These are phyloP conservation scores for Conticribra weissflogii DNA, from an alignment of 108 stramenopile species.

Conservation along the genomic window DNA sequence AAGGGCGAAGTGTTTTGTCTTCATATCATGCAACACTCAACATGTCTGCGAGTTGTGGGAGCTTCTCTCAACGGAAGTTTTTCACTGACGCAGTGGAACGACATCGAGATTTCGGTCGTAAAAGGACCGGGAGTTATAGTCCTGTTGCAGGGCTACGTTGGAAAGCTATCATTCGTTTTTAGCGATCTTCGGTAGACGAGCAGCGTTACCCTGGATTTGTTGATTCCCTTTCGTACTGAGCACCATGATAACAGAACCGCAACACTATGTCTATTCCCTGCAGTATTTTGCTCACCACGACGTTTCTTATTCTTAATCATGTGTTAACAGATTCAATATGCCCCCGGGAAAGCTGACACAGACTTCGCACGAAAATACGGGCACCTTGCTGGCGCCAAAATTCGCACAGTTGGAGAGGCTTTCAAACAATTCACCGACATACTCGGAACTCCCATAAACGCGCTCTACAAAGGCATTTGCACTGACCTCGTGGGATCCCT, in stretches of 20 bases:
- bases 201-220: too few relatives aligned
- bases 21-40: too few relatives aligned
- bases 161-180: too few relatives aligned
- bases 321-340: conserved; percentile 60
- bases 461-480: conserved; percentile 91
- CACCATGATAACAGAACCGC: background rate
- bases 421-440: conserved; percentile 84
- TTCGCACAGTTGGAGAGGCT: conserved; percentile 90
- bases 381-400: conserved; percentile 73
- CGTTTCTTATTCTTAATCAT: background rate
- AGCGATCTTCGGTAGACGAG: too few relatives aligned
- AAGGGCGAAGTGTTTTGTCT: too few relatives aligned
- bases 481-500: conserved; percentile 93
- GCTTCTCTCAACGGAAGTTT: too few relatives aligned
- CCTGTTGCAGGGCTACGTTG: too few relatives aligned
- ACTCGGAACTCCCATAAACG: conserved; percentile 83
- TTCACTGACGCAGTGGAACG: too few relatives aligned
- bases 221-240: too few relatives aligned
- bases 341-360: conserved; percentile 80
- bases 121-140: too few relatives aligned
- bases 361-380: conserved; percentile 83
- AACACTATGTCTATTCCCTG: background rate
- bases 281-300: background rate
- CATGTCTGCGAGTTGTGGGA: too few relatives aligned
- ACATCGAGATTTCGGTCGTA: too few relatives aligned